phyloP scores from a whole-genome alignment of 106 monocot genomes.

The Cymbidium sinense region DNA sequence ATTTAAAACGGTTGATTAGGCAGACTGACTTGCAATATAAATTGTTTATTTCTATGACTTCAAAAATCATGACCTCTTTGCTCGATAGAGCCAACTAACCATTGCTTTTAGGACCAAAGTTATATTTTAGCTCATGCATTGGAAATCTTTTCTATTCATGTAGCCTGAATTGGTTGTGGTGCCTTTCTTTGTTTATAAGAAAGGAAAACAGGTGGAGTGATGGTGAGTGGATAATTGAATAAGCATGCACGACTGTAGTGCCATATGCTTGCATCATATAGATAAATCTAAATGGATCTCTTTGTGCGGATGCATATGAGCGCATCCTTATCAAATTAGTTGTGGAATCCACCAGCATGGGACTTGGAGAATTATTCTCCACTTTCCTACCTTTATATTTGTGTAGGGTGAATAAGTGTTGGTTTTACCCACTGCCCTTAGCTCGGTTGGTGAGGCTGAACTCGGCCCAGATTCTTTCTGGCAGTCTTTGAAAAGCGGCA shows the following conservation, averaged over 20 bases:
- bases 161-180: background rate
- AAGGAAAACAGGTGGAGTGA: background rate
- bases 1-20: background rate
- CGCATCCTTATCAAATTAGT: background rate
- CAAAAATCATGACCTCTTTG: background rate
- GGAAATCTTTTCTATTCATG: background rate
- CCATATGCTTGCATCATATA: background rate
- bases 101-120: background rate
- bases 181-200: background rate
- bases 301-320: background rate
- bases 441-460: too few species aligned
- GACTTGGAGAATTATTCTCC: background rate
- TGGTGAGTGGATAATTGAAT: background rate
- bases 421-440: too few species aligned
- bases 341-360: constrained; percentile 3
- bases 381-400: background rate
- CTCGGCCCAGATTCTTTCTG: too few species aligned
- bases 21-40: background rate
- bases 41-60: background rate
- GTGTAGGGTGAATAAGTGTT: background rate
- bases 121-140: background rate
- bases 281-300: background rate
- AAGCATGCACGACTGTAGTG: background rate
- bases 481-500: too few species aligned
- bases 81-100: too few species aligned